Percentiles rank a stretch among this genome's conserved stretches.
phyloP scores from a whole-genome alignment of 139 green algal species.

The Tetradesmus lagerheimii region DNA sequence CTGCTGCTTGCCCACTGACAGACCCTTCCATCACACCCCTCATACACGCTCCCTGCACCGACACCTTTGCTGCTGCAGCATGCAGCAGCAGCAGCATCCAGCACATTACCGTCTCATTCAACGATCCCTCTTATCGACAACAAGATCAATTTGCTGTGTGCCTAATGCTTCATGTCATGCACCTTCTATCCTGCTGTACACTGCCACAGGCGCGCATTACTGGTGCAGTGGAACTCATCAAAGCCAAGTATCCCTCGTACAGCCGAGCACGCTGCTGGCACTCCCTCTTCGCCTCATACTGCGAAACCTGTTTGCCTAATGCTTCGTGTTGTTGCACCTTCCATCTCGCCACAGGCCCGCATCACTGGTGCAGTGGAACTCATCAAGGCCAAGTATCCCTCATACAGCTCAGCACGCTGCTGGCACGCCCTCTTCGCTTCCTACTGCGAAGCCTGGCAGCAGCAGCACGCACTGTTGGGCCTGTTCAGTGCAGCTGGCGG shows the following conservation, averaged over 20 bases:
- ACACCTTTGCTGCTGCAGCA: no score
- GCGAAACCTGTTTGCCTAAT: conserved; percentile 5
- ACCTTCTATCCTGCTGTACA: no score
- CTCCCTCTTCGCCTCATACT: conserved; percentile 38
- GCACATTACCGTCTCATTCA: no score
- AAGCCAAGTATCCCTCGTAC: conserved; percentile 1
- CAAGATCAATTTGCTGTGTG: no score
- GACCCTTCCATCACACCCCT: no score
- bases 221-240: conserved; percentile 14
- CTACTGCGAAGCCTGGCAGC: conserved; percentile 43
- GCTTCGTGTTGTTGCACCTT: not conserved
- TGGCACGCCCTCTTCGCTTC: conserved; percentile 45
- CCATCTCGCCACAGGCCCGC: not conserved
- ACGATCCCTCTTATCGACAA: no score
- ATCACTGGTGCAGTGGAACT: conserved; percentile 20
- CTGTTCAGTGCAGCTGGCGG: not conserved
- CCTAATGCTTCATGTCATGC: no score
- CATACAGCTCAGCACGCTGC: conserved; percentile 17
- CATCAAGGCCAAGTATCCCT: not conserved
- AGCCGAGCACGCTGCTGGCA: conserved; percentile 36
- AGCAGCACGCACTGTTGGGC: conserved; percentile 33
- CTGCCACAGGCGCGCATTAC: not conserved
- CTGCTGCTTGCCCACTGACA: not conserved
- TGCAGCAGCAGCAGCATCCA: no score
- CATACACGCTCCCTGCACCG: no score